Base-by-base conservation (phyloP, 2,329 filamentous ascomycete species). In the Aspergillus sp. region DNA sequence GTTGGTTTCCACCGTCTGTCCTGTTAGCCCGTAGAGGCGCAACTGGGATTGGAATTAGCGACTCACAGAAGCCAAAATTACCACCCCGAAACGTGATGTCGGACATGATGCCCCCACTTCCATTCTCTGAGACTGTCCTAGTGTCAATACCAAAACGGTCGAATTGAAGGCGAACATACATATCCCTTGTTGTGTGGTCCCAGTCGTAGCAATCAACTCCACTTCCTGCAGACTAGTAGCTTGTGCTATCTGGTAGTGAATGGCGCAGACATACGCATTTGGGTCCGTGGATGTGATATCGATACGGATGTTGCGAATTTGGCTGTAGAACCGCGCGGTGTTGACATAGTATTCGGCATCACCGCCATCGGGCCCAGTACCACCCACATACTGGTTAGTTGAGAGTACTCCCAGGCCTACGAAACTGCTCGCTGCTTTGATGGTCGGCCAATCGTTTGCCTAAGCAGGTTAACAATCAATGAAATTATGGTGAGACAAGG, bases 401-500 rank as follows among this genome's bases (percentile, higher is more conserved):
- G 95, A 90, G 64, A 96, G 88, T 56, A 96, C 82, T 50, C 87
- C 91, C 76, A 96, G 91, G 52, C 91, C 92, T 6, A 79, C 65
- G 69, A 96, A 96, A 68, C 81, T 80, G 55, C 83, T 70, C 14
- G 83, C 74, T 6, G 87, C 87, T 39, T 59, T 63, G 41, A 68
- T 60, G 21, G 62, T 64, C 80, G 69, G 55, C 55, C 55, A 52
- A 12, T 52, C 33, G 35, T 52, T 56, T 3, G 55, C 55, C 43
- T 54, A 14, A 23, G 15, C 2, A 15, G 6, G 23, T 54, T 54
- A 54, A 17, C 12, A 21, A 39, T 9, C 11, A 3, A 14, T 17
- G 3, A 7, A 21, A 14, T 9, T 11, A 27, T 12, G 21, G 21
- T 27, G 11, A 14, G 14, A 6, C 7, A 12, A 6, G 21, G 48